These are phyloP conservation scores for Sonneratia caseolaris DNA, from an alignment of 345 rosid species.

Conservation along the genomic window DNA sequence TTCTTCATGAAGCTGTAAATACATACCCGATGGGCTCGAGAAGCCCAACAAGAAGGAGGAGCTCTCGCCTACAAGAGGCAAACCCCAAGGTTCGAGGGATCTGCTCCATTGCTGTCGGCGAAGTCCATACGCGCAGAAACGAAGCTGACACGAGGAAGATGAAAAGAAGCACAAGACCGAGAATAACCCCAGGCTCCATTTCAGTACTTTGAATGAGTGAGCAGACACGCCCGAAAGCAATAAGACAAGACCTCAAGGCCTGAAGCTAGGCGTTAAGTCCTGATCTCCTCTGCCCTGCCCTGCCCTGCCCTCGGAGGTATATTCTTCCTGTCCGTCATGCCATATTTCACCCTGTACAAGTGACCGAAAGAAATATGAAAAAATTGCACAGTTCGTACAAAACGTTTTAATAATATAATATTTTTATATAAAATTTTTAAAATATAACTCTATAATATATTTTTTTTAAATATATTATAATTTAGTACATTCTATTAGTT, in stretches of 20 bases:
- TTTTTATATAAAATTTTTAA: no score
- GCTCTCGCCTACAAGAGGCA: slow-evolving; percentile 60
- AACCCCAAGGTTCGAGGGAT: slow-evolving; percentile 53
- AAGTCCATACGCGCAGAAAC: slow-evolving; percentile 22
- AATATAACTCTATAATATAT: no score
- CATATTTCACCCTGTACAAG: not conserved
- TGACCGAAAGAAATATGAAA: not conserved
- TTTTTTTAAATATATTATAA: no score
- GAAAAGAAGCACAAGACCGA: slow-evolving; percentile 17
- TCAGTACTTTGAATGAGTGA: not conserved
- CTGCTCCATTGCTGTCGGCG: slow-evolving; percentile 45
- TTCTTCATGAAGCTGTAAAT: slow-evolving; percentile 45
- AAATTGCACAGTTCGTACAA: no score
- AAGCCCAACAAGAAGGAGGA: slow-evolving; percentile 44
- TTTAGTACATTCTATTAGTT: no score
- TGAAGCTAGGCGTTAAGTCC: not conserved
- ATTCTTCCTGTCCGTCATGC: slow-evolving; percentile 6
- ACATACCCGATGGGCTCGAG: slow-evolving; percentile 48
- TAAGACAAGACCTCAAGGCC: not conserved
- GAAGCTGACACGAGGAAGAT: slow-evolving; percentile 17
- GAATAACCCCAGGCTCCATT: slow-evolving; percentile 34
- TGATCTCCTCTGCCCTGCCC: not conserved
- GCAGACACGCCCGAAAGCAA: not conserved
- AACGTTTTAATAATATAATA: no score
- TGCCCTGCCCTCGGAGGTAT: not conserved